Conservation (phyloP, 208 protist species). For the Trypanosoma grayi region DNA sequence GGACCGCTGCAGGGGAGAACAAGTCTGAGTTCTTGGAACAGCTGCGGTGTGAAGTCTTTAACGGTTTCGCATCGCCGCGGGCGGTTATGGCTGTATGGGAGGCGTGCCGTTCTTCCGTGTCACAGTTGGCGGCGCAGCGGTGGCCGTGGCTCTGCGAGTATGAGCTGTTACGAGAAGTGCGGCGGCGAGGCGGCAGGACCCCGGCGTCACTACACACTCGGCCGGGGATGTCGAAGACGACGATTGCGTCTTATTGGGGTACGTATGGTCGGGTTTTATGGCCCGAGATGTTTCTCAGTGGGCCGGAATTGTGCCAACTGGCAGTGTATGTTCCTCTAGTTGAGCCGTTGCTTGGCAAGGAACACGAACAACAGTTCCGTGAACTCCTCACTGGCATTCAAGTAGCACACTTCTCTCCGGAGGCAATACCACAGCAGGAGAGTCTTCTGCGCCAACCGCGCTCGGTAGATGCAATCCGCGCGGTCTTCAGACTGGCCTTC, state of each 20-base stretch:
- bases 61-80: conserved; percentile 31
- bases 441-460: conserved; percentile 20
- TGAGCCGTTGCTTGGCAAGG: conserved; percentile 10
- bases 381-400: conserved; percentile 29
- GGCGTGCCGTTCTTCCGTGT: conserved; percentile 22
- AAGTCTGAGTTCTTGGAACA: neutral
- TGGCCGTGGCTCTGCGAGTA: conserved; percentile 54
- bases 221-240: conserved; percentile 30
- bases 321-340: conserved; percentile 53
- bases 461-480: conserved; percentile 15
- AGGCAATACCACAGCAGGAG: conserved; percentile 27
- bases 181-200: conserved; percentile 21
- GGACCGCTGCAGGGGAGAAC: neutral
- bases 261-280: conserved; percentile 44
- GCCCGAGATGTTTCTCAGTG: conserved; percentile 58
- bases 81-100: conserved; percentile 37
- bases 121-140: conserved; percentile 32
- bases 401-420: conserved; percentile 25
- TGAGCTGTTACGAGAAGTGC: conserved; percentile 49
- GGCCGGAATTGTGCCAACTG: conserved; percentile 66
- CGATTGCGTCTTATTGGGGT: conserved; percentile 69
- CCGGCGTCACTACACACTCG: conserved; percentile 41
- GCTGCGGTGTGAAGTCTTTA: conserved; percentile 30
- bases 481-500: conserved; percentile 20
- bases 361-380: conserved; percentile 1